Base-by-base conservation (phyloP, 768 basidiomycete genomes). In the Pleurotus eryngii region DNA sequence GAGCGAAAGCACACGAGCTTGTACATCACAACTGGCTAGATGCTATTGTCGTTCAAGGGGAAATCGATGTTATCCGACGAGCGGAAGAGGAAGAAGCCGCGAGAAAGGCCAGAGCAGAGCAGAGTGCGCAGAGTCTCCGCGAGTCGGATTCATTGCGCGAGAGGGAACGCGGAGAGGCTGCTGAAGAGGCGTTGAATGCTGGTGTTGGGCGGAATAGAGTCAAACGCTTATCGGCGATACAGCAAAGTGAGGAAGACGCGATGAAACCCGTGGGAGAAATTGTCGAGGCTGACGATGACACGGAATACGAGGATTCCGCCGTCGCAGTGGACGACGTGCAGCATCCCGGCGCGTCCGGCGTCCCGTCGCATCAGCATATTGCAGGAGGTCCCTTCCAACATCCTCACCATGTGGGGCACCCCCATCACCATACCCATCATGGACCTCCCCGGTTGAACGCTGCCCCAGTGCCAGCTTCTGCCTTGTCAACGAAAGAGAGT, bases 1-100 rank as follows among this genome's bases (percentile, higher is more conserved):
- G 96, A 24, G 94, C 95, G 0, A 87, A 86, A 58, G 95, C 96
- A 0, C 73, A 79, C n/a, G 95, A 97, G 59, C 80, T 97, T 63
- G 81, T 83, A 4, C 86, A 90, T 60, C 94, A 98, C 68, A 78
- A 81, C 39, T 98, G 95, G 95, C 76, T 98, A 5, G 89, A 90
- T 12, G 89, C 84, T 4, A 76, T 92, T 20, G 81, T 87, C 20
- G 95, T 97, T 0, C 91, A 93, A 67, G 95, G 95, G 40, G 95
- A 97, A 75, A 75, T 94, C 22, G 94, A 96, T 65, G 76, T 87
- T n/a, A 82, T 90, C 53, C 75, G 83, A 26, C 75, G 86, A 20
- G 79, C 81, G 22, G 86, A 90, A 65, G 76, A 80, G 55, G 77
- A 77, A 60, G 82, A 86, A 64, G 68, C 68, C 37, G 64, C 57